These are phyloP conservation scores for Aspergillus sp. DNA, from an alignment of 2,329 filamentous ascomycete genomes.

Conservation along the genomic window DNA sequence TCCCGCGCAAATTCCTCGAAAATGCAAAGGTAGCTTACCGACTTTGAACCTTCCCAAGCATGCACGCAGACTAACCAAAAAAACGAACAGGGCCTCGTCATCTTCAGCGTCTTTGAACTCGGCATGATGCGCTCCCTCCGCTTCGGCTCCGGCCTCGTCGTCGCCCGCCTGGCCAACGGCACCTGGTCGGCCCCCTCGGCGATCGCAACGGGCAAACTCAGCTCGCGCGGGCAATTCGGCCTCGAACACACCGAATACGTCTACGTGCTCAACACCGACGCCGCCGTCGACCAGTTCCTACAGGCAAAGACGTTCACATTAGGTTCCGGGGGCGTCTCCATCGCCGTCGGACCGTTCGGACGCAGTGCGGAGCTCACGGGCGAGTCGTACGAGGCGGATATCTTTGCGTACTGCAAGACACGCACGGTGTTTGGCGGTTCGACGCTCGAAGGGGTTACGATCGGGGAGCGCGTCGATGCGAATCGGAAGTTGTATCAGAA, in stretches of 20 bases:
- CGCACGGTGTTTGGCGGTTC: conserved; percentile 94
- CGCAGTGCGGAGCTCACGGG: conserved; percentile 92
- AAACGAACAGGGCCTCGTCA: conserved; percentile 45
- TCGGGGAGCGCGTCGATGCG: conserved; percentile 89
- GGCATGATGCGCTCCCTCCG: conserved; percentile 53
- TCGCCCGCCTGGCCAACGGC: conserved; percentile 50
- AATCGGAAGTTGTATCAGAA: conserved; percentile 92
- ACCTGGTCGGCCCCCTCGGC: conserved; percentile 54
- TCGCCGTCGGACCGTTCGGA: conserved; percentile 91
- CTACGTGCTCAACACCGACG: conserved; percentile 89
- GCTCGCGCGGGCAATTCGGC: conserved; percentile 51
- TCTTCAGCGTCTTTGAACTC: conserved; percentile 50
- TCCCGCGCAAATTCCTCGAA: conserved; percentile 12
- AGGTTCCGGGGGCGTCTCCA: conserved; percentile 92
- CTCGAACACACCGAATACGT: conserved; percentile 70
- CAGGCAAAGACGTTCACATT: conserved; percentile 86
- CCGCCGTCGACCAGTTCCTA: conserved; percentile 86
- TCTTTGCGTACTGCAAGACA: conserved; percentile 96
- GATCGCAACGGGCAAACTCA: conserved; percentile 48
- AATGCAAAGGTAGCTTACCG: conserved; percentile 12
- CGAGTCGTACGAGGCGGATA: conserved; percentile 82
- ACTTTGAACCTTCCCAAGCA: not conserved
- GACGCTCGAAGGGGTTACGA: conserved; percentile 82
- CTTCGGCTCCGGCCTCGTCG: conserved; percentile 53
- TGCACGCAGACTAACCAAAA: not conserved